A percentile compares a stretch with the other conserved stretches of the same genome.
Evolutionary conservation across 108 stramenopile species (phyloP).

Genomic region (Cyclostephanos invisitatus): DNA sequence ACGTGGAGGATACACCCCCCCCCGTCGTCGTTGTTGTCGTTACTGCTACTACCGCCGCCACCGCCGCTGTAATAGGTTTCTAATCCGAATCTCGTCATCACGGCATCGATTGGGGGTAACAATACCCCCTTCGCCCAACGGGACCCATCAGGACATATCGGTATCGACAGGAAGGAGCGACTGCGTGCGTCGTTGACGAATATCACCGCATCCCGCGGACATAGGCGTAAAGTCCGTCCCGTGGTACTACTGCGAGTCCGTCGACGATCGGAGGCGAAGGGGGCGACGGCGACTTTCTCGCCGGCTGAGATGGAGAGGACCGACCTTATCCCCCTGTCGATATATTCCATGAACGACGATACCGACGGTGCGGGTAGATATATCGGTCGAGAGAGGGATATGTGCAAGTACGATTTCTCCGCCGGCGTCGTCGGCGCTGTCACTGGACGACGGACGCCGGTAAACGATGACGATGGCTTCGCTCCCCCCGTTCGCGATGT

Average conservation of each 20-base stretch:
- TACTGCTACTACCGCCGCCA: not conserved
- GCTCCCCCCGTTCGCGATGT: not conserved
- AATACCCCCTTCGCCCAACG: slow-evolving; percentile 32
- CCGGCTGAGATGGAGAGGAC: slow-evolving; percentile 2
- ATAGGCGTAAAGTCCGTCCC: slow-evolving; percentile 16
- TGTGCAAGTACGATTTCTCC: slow-evolving; percentile 10
- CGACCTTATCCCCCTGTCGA: slow-evolving; percentile 21
- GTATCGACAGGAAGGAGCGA: slow-evolving; percentile 39
- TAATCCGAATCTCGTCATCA: slow-evolving; percentile 34
- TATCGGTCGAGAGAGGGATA: slow-evolving; percentile 40
- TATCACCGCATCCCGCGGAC: slow-evolving; percentile 27
- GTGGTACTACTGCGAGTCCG: not conserved
- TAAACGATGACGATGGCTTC: not conserved
- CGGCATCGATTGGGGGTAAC: slow-evolving; percentile 36
- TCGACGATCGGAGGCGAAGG: not conserved
- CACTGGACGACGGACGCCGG: not conserved
- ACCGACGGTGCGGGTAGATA: slow-evolving; percentile 43
- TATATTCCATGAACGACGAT: slow-evolving; percentile 27
- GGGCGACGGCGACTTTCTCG: not conserved
- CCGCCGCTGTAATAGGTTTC: slow-evolving; percentile 21
- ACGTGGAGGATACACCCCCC: slow-evolving; percentile 39
- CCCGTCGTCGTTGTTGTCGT: not conserved
- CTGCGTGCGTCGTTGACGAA: slow-evolving; percentile 35
- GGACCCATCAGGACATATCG: slow-evolving; percentile 21
- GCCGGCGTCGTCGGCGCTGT: not conserved